Evolutionary conservation across 768 basidiomycete genomes (phyloP).

Genomic region (Lepiota brunneoincarnata): DNA sequence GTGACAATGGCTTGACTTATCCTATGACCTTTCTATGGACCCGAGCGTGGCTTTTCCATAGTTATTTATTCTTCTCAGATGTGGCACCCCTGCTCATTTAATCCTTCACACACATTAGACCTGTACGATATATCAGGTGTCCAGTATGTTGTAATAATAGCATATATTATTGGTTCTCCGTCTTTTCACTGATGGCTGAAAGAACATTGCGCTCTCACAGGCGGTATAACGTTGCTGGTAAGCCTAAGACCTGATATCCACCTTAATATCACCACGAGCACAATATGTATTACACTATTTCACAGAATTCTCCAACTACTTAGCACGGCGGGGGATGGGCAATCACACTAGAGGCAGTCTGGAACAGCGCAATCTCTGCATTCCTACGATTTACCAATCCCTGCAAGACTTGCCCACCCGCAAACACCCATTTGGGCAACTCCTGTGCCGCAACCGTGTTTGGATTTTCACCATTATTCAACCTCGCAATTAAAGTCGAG

Average conservation of each 20-base stretch:
- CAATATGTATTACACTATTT: too few species aligned
- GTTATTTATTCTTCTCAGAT: neutral
- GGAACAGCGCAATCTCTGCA: constrained; percentile 28
- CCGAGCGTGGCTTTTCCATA: neutral
- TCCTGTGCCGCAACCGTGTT: constrained; percentile 31
- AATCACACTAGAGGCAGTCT: constrained; percentile 25
- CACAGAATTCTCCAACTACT: neutral
- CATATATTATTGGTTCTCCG: neutral
- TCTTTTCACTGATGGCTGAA: neutral
- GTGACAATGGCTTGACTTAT: constrained; percentile 2
- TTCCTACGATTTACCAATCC: constrained; percentile 26
- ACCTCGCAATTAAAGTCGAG: constrained; percentile 26
- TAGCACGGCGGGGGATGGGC: constrained; percentile 24
- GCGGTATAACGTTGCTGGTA: too few species aligned
- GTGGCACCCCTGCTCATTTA: too few species aligned
- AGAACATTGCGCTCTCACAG: neutral
- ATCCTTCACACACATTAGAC: too few species aligned
- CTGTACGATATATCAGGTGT: neutral
- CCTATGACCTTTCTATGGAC: neutral
- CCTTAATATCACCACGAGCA: too few species aligned
- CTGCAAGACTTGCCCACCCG: constrained; percentile 24
- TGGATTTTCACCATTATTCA: constrained; percentile 28
- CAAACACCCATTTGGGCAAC: constrained; percentile 28
- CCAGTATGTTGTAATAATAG: neutral
- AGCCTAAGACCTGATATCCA: too few species aligned